Percentiles rank a stretch among this genome's conserved stretches.
Conservation (phyloP, 352 stramenopile genomes). For the Aphanomyces invadans region DNA sequence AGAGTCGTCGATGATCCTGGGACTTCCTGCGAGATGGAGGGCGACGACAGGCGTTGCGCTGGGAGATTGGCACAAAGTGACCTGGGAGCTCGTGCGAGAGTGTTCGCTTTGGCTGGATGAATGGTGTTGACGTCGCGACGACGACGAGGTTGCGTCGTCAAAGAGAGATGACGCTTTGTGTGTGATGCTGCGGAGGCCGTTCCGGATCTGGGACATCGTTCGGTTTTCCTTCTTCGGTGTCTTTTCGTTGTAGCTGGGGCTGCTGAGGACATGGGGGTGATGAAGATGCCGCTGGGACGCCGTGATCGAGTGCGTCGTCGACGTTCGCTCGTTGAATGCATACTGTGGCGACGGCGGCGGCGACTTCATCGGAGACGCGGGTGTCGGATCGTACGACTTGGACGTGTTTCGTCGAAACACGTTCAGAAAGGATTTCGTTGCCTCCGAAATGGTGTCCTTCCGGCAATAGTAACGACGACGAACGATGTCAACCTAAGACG, state of each 20-base stretch:
- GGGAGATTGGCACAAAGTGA: neutral
- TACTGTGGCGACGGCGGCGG: neutral
- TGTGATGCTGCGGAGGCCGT: neutral
- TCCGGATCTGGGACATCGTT: neutral
- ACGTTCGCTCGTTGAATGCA: neutral
- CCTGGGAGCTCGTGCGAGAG: neutral
- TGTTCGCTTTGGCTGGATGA: neutral
- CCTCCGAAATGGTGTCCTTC: slow-evolving; percentile 6
- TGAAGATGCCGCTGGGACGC: neutral
- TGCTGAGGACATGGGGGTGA: neutral
- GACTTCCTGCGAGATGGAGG: neutral
- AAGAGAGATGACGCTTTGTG: neutral
- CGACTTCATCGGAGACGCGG: neutral
- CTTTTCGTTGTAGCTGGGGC: neutral
- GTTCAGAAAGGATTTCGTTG: neutral
- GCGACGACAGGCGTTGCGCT: neutral
- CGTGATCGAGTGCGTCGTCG: neutral
- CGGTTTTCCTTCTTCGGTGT: slow-evolving; percentile 2
- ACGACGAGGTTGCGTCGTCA: neutral
- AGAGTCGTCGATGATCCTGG: neutral
- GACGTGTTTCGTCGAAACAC: slow-evolving; percentile 12
- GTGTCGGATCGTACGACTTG: neutral
- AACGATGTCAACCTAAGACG: slow-evolving; percentile 6
- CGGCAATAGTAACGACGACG: neutral
- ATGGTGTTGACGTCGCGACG: neutral